These are phyloP conservation scores for Neurospora tetraspora DNA, from an alignment of 495 filamentous ascomycete species.

Conservation along the genomic window DNA sequence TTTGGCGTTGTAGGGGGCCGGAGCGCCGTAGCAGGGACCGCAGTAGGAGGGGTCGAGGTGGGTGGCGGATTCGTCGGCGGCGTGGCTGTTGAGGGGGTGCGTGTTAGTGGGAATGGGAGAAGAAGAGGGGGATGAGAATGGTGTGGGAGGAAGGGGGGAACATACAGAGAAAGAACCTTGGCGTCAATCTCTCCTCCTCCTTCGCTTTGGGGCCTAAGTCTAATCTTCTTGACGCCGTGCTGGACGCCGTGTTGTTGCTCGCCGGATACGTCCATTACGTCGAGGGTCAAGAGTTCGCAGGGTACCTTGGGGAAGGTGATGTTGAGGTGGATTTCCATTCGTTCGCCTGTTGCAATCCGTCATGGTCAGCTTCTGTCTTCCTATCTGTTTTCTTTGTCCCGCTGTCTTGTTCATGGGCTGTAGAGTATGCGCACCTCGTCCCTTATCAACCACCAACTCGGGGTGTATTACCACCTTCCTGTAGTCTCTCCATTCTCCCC, in stretches of 20 bases:
- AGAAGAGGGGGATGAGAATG: neutral
- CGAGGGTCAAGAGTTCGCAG: constrained; percentile 90
- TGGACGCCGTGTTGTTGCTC: constrained; percentile 90
- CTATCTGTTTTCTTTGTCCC: neutral
- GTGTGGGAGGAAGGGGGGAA: neutral
- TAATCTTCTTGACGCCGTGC: constrained; percentile 84
- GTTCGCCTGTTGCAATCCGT: constrained; percentile 52
- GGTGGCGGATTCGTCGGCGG: constrained; percentile 52
- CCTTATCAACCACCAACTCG: constrained; percentile 93
- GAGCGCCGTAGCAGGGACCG: constrained; percentile 84
- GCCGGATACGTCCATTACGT: constrained; percentile 97
- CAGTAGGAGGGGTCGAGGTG: constrained; percentile 92
- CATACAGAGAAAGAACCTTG: constrained; percentile 65
- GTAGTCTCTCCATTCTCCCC: constrained; percentile 95
- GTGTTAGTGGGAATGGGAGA: constrained; percentile 2
- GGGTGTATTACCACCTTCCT: constrained; percentile 76
- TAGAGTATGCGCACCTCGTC: constrained; percentile 54
- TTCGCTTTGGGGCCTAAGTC: constrained; percentile 58
- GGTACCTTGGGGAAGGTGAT: constrained; percentile 90
- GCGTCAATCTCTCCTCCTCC: constrained; percentile 72
- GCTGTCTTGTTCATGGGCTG: neutral
- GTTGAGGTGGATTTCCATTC: constrained; percentile 98
- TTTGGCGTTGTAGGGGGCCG: constrained; percentile 52
- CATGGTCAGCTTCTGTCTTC: constrained; percentile 4
- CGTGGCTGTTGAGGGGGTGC: constrained; percentile 32